Conservation (phyloP, 331 rosid species). For the Malus hybrid region DNA sequence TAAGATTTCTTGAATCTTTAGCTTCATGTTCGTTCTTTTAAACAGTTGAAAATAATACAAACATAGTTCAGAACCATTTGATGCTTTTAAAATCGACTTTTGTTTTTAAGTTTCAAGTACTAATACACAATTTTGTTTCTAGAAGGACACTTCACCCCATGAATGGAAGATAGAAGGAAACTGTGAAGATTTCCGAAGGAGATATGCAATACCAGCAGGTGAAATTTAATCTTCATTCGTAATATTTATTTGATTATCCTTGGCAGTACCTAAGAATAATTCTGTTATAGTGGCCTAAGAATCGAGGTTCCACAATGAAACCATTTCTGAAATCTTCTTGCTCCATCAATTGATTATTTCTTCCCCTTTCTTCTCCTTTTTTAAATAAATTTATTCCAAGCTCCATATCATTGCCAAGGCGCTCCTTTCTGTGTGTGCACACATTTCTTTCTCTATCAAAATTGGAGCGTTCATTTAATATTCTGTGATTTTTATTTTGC, state of each 20-base stretch:
- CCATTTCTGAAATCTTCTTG: neutral
- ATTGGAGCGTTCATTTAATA: neutral
- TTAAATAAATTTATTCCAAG: neutral
- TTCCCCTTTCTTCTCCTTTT: neutral
- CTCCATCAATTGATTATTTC: neutral
- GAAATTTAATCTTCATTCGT: too few relatives aligned
- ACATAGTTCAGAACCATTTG: neutral
- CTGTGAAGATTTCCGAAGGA: conserved; percentile 42
- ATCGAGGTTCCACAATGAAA: neutral
- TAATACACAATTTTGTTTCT: conserved; percentile 18
- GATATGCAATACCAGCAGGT: conserved; percentile 63
- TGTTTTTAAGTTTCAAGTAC: neutral
- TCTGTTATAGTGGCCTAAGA: neutral
- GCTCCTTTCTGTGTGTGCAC: neutral
- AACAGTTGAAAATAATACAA: neutral
- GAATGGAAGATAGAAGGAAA: conserved; percentile 58
- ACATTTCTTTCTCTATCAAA: neutral
- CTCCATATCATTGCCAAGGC: neutral
- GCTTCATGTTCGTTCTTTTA: neutral
- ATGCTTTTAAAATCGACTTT: conserved; percentile 5
- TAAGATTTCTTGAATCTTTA: neutral
- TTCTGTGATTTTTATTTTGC: conserved; percentile 20
- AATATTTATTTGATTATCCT: neutral
- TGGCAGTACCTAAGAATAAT: neutral
- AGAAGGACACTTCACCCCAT: conserved; percentile 34